Base-by-base conservation (phyloP, 345 rosid genomes). In the Lepidium sativum region DNA sequence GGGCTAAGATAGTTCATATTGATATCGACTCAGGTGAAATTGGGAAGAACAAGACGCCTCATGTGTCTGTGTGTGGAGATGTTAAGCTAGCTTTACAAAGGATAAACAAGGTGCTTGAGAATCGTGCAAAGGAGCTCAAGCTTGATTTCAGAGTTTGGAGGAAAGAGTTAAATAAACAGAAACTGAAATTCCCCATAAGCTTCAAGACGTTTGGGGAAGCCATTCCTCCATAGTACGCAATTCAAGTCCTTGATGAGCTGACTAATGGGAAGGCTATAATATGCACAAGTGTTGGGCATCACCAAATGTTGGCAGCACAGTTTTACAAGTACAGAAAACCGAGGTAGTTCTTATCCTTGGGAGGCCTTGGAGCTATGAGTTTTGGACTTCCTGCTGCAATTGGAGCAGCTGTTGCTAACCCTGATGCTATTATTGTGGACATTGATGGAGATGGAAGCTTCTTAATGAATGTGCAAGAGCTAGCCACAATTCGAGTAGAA, bases 241-340 rank as follows among this genome's bases (percentile, higher is more conserved):
- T 91, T 70, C 82, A 91, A 72, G 76, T 86, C 53, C 97, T 95
- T 18, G 95, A 88, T 63, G 97, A 91, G 73, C 69, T 95, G 68
- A 91, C 99, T 0, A 62, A 70, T 8, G 95, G 99, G 48, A 79
- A 88, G 38, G 99, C 97, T 0, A 91, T 95, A 48, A 59, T 95
- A 12, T 88, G 95, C 43, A 95, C 99, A 2, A 96, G 99, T 60
- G 97, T 91, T 14, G 99, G 97, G 12, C 99, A 95, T 60, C 99
- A 95, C 81, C 97, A 95, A 56, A 95, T 95, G 99, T 95, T 96
- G 97, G 96, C 99, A 16, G 97, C 99, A n/a, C 99, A 95, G 64
- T 91, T 85, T 72, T 95, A 95, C 83, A 95, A 86, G 72, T 95
- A 88, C 69, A 82, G 75, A 64, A 91, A 75, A 55, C 91, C 99